Evolutionary conservation across 1,139 yeast species (phyloP), one percentile per base, ranked within the genome.

Genomic region (Scheffersomyces illinoinensis): DNA sequence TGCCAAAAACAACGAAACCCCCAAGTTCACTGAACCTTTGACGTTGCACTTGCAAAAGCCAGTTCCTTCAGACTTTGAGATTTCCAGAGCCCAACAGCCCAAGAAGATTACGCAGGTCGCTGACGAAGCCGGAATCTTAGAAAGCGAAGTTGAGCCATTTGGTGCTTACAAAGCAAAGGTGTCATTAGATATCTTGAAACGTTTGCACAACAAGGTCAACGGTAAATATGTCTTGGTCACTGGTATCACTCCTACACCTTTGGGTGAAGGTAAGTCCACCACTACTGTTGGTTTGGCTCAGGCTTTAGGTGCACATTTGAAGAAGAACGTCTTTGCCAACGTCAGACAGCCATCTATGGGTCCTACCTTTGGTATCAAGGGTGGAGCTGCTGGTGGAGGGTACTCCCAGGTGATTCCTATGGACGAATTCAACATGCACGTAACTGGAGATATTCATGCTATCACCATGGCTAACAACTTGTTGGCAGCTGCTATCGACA

Each of bases 301-400:
- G 78, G 97, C 98, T 20, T 82, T 95, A 62, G 97, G 97, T 66
- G 98, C 98, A 53, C 97, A 92, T 69, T 82, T 93, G 70, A 86
- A 90, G 64, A 90, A 91, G 76, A 87, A 89, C 61, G 93, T 93
- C 21, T 89, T 95, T 72, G 99, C 99, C 63, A 93, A 92, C 72
- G 97, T 95, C 60, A 90, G 99, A 78, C 99, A 95, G 76, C 99
- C 99, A 52, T 90, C 97, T 19, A 93, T 95, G 98, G 99, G 99
- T 57, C 99, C 99, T 61, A 95, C 99, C 21, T 95, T 95, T 71
- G 99, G 99, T 77, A 93, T 95, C 72, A 95, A 93, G 79, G 98
- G 98, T 74, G 99, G 99, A 77, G 99, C 99, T 64, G 98, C 99
- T 20, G 99, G 99, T 73, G 99, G 99, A 74, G 99, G 99, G 61